A percentile compares a stretch with the other conserved stretches of the same genome.
phyloP scores from a whole-genome alignment of 139 green algal genomes.

The Asterochloris erici region DNA sequence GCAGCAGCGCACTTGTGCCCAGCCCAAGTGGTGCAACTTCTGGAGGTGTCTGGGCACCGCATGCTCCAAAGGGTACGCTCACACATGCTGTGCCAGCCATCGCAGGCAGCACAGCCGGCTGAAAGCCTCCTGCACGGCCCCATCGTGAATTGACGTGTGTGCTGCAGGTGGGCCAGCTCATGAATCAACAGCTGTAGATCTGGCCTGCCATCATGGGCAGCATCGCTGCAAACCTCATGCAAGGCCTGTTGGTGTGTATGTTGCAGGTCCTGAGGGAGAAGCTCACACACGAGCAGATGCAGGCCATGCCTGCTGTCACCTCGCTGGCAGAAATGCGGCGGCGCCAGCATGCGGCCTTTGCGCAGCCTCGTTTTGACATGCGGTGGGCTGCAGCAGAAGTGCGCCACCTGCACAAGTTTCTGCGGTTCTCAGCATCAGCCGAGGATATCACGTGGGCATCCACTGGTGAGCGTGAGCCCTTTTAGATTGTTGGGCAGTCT shows the following conservation, averaged over 20 bases:
- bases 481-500: neutral
- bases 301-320: neutral
- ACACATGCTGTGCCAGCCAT: too few relatives aligned
- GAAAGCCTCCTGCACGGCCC: too few relatives aligned
- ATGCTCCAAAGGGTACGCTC: too few relatives aligned
- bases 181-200: too few relatives aligned
- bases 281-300: neutral
- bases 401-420: constrained; percentile 1
- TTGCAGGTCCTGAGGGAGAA: constrained; percentile 9
- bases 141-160: too few relatives aligned
- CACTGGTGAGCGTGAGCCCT: neutral
- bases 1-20: too few relatives aligned
- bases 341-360: neutral
- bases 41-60: too few relatives aligned
- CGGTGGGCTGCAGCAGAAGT: neutral
- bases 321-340: neutral
- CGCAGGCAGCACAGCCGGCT: too few relatives aligned
- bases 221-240: too few relatives aligned
- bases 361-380: neutral
- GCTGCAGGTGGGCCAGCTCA: too few relatives aligned
- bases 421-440: neutral
- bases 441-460: constrained; percentile 1
- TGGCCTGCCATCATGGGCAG: too few relatives aligned
- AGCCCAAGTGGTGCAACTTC: too few relatives aligned
- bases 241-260: neutral